A percentile compares a stretch with the other conserved stretches of the same genome.
Conservation (phyloP, 2,329 filamentous ascomycete species). For the Colletotrichum sp. region DNA sequence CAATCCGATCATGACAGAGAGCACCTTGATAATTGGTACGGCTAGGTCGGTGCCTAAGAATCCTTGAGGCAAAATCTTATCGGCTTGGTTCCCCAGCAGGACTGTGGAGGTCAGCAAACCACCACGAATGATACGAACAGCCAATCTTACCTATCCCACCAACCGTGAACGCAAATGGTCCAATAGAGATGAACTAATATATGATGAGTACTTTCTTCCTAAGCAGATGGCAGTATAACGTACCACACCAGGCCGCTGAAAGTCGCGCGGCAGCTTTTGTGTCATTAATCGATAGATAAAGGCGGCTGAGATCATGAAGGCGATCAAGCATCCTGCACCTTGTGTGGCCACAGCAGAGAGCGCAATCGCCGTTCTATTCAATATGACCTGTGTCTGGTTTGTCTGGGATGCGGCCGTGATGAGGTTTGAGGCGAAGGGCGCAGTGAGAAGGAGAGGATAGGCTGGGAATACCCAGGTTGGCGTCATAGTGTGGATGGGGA, state of each 20-base stretch:
- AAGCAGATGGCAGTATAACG: constrained; percentile 20
- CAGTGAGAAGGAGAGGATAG: constrained; percentile 80
- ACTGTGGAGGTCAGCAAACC: constrained; percentile 30
- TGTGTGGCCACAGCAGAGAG: constrained; percentile 56
- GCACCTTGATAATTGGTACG: constrained; percentile 48
- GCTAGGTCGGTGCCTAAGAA: constrained; percentile 48
- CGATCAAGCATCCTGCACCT: constrained; percentile 61
- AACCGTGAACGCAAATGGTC: constrained; percentile 69
- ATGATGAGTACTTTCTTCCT: background rate
- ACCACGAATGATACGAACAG: background rate
- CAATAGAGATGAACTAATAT: constrained; percentile 75
- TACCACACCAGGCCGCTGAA: constrained; percentile 75
- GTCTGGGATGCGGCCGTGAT: constrained; percentile 43
- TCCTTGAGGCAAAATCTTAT: constrained; percentile 45
- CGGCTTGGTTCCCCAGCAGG: constrained; percentile 48
- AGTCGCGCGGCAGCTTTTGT: constrained; percentile 80
- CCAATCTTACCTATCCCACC: constrained; percentile 43
- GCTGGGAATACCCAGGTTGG: constrained; percentile 89
- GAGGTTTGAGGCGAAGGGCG: constrained; percentile 70
- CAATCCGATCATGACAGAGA: constrained; percentile 67
- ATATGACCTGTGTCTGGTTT: constrained; percentile 24
- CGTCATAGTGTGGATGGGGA: constrained; percentile 82
- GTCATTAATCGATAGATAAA: constrained; percentile 90
- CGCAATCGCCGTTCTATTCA: constrained; percentile 51
- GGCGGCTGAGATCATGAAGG: constrained; percentile 81